Conservation (phyloP, 345 rosid genomes). For the Crucihimalaya himalaica region DNA sequence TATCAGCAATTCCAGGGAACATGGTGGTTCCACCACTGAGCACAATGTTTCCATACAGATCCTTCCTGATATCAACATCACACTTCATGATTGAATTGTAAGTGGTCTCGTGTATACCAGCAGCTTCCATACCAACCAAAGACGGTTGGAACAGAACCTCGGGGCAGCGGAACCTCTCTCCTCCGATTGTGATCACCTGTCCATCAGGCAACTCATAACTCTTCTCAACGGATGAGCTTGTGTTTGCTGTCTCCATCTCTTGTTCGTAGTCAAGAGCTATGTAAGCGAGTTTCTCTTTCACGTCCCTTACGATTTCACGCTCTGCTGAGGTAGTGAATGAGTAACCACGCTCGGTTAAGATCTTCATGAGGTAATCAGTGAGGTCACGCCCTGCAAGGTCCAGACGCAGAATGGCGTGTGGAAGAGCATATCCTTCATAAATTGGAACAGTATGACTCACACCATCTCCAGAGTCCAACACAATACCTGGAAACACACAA, state of each 20-base stretch:
- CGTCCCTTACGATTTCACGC: conserved; percentile 48
- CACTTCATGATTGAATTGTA: conserved; percentile 40
- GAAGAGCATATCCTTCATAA: conserved; percentile 61
- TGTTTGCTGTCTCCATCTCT: conserved; percentile 45
- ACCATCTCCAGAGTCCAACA: conserved; percentile 61
- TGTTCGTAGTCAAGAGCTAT: conserved; percentile 47
- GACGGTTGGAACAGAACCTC: conserved; percentile 51
- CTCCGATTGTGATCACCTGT: conserved; percentile 49
- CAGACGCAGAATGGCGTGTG: conserved; percentile 62
- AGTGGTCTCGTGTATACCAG: conserved; percentile 47
- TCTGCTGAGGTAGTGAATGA: conserved; percentile 49
- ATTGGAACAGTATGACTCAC: conserved; percentile 62
- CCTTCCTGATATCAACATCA: conserved; percentile 35
- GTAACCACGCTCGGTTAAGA: conserved; percentile 47
- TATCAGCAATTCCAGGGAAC: conserved; percentile 50
- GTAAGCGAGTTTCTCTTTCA: conserved; percentile 48
- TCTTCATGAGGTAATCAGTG: conserved; percentile 61
- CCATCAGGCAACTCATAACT: conserved; percentile 54
- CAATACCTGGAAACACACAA: conserved; percentile 44
- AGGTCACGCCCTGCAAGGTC: conserved; percentile 63
- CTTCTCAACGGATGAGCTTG: conserved; percentile 42
- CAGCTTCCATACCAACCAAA: conserved; percentile 47
- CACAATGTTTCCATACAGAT: conserved; percentile 40
- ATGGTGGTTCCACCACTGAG: conserved; percentile 53
- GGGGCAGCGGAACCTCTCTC: conserved; percentile 44